These are phyloP conservation scores for Styphnolobium japonicum DNA, from an alignment of 306 rosid genomes.

Conservation along the genomic window DNA sequence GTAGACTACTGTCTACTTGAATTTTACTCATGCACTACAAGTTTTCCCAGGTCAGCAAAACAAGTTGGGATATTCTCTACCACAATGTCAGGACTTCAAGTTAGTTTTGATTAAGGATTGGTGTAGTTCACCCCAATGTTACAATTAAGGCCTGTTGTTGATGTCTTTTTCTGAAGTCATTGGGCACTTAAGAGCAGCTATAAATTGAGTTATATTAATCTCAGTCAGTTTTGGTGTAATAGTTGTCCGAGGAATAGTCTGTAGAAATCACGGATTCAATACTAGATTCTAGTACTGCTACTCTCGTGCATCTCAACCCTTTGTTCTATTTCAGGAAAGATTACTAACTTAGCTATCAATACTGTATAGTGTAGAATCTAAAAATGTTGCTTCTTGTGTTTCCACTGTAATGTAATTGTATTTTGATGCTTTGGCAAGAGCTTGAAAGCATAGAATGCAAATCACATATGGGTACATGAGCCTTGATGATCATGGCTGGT, in stretches of 20 bases:
- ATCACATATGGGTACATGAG: not conserved
- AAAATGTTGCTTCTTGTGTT: slow-evolving; percentile 2
- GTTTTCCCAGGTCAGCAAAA: not conserved
- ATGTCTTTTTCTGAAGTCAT: not conserved
- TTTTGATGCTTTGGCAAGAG: not conserved
- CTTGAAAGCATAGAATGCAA: not conserved
- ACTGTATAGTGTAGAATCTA: not conserved
- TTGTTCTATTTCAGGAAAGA: not conserved
- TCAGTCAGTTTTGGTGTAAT: not conserved
- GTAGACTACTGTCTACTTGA: not conserved
- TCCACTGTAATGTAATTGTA: not conserved
- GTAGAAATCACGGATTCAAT: not conserved
- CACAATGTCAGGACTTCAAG: not conserved
- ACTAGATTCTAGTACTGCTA: not conserved
- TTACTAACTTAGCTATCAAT: not conserved
- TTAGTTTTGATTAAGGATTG: slow-evolving; percentile 15
- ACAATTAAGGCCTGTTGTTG: not conserved
- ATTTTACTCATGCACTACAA: not conserved
- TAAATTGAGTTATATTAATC: not conserved
- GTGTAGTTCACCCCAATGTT: not conserved
- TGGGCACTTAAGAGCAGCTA: not conserved
- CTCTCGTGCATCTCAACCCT: not conserved
- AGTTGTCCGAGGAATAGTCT: not conserved
- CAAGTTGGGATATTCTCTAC: not conserved
- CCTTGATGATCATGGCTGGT: slow-evolving; percentile 5